A percentile compares a stretch with the other conserved stretches of the same genome.
Evolutionary conservation across 176 grass and related monocot species (phyloP).

Genomic region (Eleusine indica): DNA sequence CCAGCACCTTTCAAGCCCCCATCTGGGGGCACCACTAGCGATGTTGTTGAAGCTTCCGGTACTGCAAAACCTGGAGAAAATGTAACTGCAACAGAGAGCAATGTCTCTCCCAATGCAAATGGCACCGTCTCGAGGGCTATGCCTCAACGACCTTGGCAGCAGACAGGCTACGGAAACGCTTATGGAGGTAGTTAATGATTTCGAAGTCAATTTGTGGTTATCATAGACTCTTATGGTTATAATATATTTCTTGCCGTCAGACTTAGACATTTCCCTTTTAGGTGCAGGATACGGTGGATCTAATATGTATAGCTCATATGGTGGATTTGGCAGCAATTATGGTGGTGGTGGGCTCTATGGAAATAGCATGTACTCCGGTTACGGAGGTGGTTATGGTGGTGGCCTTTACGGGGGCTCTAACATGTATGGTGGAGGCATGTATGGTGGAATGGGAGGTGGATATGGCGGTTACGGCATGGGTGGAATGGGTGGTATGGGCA

Average conservation of each 20-base stretch:
- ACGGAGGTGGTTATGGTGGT: conserved; percentile 56
- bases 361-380: conserved; percentile 70
- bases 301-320: conserved; percentile 65
- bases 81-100: conserved; percentile 50
- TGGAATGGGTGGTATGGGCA: conserved; percentile 60
- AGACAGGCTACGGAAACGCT: conserved; percentile 63
- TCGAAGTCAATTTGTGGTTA: not conserved
- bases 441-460: conserved; percentile 61
- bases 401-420: conserved; percentile 58
- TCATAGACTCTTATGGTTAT: not conserved
- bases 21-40: conserved; percentile 77
- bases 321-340: conserved; percentile 50
- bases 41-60: conserved; percentile 90
- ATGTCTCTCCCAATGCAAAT: conserved; percentile 38
- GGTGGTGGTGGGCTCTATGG: conserved; percentile 65
- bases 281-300: conserved; percentile 66
- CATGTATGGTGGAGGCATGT: conserved; percentile 79
- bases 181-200: conserved; percentile 61
- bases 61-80: conserved; percentile 83
- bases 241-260: not conserved
- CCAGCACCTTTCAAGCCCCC: conserved; percentile 74
- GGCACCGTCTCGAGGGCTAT: conserved; percentile 54
- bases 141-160: conserved; percentile 86
- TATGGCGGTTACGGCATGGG: conserved; percentile 70
- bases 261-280: conserved; percentile 2